A percentile compares a stretch with the other conserved stretches of the same genome.
These are phyloP conservation scores for Plasmopara halstedii DNA, from an alignment of 352 stramenopile genomes.

Conservation along the genomic window DNA sequence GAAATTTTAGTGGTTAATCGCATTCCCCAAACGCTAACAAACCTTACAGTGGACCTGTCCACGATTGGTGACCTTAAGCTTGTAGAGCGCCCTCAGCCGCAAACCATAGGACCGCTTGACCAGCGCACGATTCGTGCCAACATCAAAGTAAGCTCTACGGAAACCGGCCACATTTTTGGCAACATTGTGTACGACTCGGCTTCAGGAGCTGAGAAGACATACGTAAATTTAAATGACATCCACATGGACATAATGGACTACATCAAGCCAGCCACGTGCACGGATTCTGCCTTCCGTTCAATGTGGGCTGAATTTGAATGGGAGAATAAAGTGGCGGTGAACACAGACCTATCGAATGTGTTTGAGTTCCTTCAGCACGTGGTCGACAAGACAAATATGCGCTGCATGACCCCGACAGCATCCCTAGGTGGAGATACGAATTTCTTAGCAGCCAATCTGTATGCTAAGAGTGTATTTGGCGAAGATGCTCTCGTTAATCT, in stretches of 20 bases:
- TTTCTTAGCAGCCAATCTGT: conserved; percentile 92
- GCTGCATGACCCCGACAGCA: conserved; percentile 94
- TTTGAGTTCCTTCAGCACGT: conserved; percentile 98
- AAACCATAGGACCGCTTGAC: conserved; percentile 97
- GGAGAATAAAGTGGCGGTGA: conserved; percentile 99
- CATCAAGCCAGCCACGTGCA: conserved; percentile 93
- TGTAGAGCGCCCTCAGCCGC: conserved; percentile 95
- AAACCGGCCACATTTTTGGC: conserved; percentile 99
- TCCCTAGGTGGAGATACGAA: conserved; percentile 86
- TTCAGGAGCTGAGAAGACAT: conserved; percentile 94
- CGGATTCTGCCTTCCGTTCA: conserved; percentile 95
- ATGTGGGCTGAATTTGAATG: conserved; percentile 99
- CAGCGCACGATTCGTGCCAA: conserved; percentile 95
- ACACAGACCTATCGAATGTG: conserved; percentile 96
- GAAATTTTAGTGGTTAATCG: conserved; percentile 99
- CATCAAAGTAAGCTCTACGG: conserved; percentile 99
- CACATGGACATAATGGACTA: conserved; percentile 99
- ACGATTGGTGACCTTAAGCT: conserved; percentile 99
- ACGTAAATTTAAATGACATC: conserved; percentile 99
- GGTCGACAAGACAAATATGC: conserved; percentile 98
- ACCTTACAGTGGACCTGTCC: conserved; percentile 97
- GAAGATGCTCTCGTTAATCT: conserved; percentile 99
- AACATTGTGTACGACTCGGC: conserved; percentile 99
- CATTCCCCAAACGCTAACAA: conserved; percentile 96
- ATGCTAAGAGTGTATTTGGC: conserved; percentile 90